Base-by-base conservation (phyloP, 345 rosid species). In the Salix udensis region DNA sequence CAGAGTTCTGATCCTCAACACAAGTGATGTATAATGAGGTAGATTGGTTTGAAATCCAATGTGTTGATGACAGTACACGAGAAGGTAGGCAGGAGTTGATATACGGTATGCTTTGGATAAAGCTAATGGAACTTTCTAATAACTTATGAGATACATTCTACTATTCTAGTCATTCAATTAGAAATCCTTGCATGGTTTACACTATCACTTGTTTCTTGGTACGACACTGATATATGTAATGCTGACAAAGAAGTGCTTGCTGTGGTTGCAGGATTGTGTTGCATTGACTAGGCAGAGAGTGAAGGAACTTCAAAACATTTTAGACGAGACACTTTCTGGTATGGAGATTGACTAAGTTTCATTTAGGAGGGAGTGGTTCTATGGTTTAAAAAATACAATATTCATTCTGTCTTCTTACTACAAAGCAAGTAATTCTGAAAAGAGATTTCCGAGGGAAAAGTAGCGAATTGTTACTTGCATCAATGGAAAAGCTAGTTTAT, bases 211-310 rank as follows among this genome's bases (percentile, higher is more conserved):
- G 19, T 65, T 65, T 30, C 31, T 30, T 65, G 68, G 3, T 1
- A 14, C 2, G 58, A 19, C 53, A 48, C 55, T 52, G 19, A 60
- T 6, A n/a, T 24, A 23, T 36, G 2, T 26, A 5, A n/a, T n/a
- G 50, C 19, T 68, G 52, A 67, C 13, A 50, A 39, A 53, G 67
- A 67, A 34, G 65, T 48, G 52, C 28, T 39, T 68, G 36, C 18
- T 69, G 16, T 76, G 72, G 71, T 71, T 87, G 88, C 89, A 90
- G 94, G 91, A 86, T 67, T 88, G 92, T 68, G 77, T 90, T 65
- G 89, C 88, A 72, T 70, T 88, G 76, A 87, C 94, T 15, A 82
- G 85, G 82, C 91, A 88, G 73, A 90, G 92, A 74, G 84, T 81
- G 61, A 85, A 80, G 76, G 91, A 90, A 81, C 87, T 90, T 62